Evolutionary conservation across 306 rosid genomes (phyloP).

Genomic region (Corylus avellana): DNA sequence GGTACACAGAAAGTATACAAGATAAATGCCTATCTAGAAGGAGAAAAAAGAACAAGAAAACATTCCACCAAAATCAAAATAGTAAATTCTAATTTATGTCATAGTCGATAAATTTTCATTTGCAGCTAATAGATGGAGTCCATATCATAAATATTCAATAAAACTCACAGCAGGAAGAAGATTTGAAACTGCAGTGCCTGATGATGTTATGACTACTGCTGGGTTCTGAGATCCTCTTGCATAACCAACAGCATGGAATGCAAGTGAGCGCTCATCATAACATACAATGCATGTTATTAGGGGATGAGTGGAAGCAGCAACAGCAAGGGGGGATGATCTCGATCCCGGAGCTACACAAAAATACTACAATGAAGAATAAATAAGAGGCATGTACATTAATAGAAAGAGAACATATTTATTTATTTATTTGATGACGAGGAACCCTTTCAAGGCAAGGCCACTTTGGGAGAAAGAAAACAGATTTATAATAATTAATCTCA

Average conservation of each 20-base stretch:
- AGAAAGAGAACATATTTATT: not conserved
- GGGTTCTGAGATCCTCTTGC: slow-evolving; percentile 90
- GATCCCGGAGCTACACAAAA: slow-evolving; percentile 98
- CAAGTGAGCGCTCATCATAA: slow-evolving; percentile 93
- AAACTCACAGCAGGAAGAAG: slow-evolving; percentile 96
- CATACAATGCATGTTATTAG: slow-evolving; percentile 73
- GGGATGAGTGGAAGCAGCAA: slow-evolving; percentile 91
- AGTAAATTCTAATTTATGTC: not conserved
- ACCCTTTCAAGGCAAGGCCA: too few species aligned
- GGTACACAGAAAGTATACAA: too few species aligned
- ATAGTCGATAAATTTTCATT: not conserved
- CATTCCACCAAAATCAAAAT: not conserved
- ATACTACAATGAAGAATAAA: slow-evolving; percentile 65
- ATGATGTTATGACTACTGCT: slow-evolving; percentile 89
- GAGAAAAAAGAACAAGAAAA: too few species aligned
- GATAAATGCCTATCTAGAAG: too few species aligned
- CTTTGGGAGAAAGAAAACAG: slow-evolving; percentile 2
- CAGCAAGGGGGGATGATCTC: slow-evolving; percentile 96
- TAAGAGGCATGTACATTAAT: slow-evolving; percentile 36
- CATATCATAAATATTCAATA: not conserved
- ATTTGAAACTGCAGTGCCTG: slow-evolving; percentile 98
- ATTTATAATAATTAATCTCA: slow-evolving; percentile 46
- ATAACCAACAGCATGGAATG: slow-evolving; percentile 96
- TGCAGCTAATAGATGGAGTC: not conserved
- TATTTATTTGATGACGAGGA: not conserved